Percentiles rank a stretch among this genome's conserved stretches.
Conservation (phyloP, 257 asterid genomes). For the Apocynum venetum region DNA sequence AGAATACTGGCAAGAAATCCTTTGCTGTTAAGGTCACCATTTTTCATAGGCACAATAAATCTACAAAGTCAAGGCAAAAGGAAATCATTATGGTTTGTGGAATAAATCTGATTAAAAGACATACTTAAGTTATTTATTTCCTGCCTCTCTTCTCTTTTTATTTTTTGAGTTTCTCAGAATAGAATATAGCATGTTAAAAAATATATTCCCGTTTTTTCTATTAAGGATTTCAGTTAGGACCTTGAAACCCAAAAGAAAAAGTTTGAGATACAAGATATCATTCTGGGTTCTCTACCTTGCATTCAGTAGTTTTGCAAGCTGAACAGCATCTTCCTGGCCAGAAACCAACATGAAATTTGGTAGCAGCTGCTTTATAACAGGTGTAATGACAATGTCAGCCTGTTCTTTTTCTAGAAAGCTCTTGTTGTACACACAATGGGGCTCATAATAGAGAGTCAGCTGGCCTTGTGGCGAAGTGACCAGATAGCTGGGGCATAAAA, state of each 20-base stretch:
- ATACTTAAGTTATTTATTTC: not conserved
- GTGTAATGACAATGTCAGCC: constrained; percentile 80
- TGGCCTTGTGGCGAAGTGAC: constrained; percentile 56
- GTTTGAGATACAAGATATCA: not conserved
- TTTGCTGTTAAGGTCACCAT: constrained; percentile 85
- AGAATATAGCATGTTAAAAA: not conserved
- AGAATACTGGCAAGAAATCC: constrained; percentile 67
- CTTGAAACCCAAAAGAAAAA: not conserved
- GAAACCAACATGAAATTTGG: constrained; percentile 75
- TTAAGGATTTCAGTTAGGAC: not conserved
- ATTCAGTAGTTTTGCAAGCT: constrained; percentile 61
- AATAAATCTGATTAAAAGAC: not conserved
- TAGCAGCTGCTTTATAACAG: constrained; percentile 78
- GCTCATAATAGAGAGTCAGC: constrained; percentile 70
- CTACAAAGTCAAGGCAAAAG: constrained; percentile 27
- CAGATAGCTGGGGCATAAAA: constrained; percentile 53
- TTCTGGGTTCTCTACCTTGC: constrained; percentile 49
- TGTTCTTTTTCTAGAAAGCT: constrained; percentile 40
- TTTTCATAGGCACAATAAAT: constrained; percentile 74
- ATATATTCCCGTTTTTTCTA: not conserved
- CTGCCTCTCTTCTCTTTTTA: not conserved
- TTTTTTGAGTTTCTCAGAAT: not conserved
- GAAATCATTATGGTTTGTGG: not conserved
- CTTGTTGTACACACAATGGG: constrained; percentile 77
- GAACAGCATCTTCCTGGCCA: constrained; percentile 92